phyloP scores from a whole-genome alignment of 2,329 filamentous ascomycete species.

The Elsinoe perseae region DNA sequence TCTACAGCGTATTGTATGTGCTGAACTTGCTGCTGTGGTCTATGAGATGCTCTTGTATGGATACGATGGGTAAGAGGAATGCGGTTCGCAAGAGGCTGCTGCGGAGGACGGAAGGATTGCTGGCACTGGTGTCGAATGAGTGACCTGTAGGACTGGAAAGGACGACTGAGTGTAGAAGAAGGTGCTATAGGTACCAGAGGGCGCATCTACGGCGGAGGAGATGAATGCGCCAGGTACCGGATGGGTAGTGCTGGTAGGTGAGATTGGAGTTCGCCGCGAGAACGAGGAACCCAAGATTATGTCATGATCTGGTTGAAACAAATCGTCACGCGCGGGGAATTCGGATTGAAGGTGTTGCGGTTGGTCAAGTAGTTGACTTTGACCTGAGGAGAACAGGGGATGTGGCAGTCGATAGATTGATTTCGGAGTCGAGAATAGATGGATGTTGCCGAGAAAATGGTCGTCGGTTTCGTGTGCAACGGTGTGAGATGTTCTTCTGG shows the following conservation, averaged over 20 bases:
- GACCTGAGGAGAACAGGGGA: background rate
- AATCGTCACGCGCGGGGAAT: background rate
- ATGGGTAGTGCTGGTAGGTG: background rate
- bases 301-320: slow-evolving; percentile 12
- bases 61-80: background rate
- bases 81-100: background rate
- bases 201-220: slow-evolving; percentile 2
- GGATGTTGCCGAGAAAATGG: slow-evolving; percentile 14
- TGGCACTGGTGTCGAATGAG: background rate
- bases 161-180: slow-evolving; percentile 4
- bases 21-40: background rate
- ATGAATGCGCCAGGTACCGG: slow-evolving; percentile 10
- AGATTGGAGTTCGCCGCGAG: background rate
- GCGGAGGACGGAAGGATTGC: background rate
- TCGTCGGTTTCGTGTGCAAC: slow-evolving; percentile 2
- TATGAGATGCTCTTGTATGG: background rate
- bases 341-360: background rate
- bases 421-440: background rate
- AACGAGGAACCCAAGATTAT: slow-evolving; percentile 10
- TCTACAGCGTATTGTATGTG: slow-evolving; percentile 6
- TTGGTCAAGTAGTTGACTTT: background rate
- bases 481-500: background rate
- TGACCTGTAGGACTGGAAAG: background rate
- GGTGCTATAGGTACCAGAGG: background rate
- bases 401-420: background rate